Base-by-base conservation (phyloP, 164 flowering plant species). In the Sextonia rubra region DNA sequence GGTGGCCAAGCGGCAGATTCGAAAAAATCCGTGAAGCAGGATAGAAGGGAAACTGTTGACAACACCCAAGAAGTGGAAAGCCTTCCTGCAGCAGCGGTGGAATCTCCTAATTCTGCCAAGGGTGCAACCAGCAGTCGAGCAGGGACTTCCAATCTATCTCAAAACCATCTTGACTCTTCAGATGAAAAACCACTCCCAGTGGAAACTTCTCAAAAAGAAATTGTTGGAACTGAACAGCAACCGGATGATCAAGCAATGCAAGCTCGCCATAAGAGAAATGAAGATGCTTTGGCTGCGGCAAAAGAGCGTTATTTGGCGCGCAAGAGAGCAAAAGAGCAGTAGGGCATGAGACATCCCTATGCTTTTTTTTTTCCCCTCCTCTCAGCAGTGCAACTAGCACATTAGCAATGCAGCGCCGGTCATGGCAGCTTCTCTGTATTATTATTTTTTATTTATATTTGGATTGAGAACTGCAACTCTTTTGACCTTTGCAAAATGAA, bases 241-340 rank as follows among this genome's bases (percentile, higher is more conserved):
- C n/a, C 22, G 11, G 60, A 62, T 69, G 72, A 60, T 32, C 30
- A 49, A 11, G 30, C 66, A 12, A 27, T 23, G 4, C 68, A 69
- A 2, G 30, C 52, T n/a, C 72, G 60, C 24, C 72, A 74, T 49
- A 69, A 68, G 47, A 68, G 66, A 30, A 69, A 22, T 30, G 60
- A 69, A 44, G 72, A 74, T 49, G 77, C 68, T 26, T 22, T 74
- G 11, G 68, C 72, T 47, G 72, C 77, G 9, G 77, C 72, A 22
- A 74, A 68, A 62, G 72, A 74, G 47, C 68, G 77, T 7, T 74
- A 60, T 62, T 68, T 74, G 72, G 72, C 77, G 5, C 71, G 77
- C 47, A 74, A 74, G 69, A 74, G 47, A 74, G 60, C 77, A 61
- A 74, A 69, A 48, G 67, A 69, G 25, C 61, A 60, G 72, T 60